These are phyloP conservation scores for Tricladium varicosporioides DNA, from an alignment of 2,329 filamentous ascomycete genomes.

Conservation along the genomic window DNA sequence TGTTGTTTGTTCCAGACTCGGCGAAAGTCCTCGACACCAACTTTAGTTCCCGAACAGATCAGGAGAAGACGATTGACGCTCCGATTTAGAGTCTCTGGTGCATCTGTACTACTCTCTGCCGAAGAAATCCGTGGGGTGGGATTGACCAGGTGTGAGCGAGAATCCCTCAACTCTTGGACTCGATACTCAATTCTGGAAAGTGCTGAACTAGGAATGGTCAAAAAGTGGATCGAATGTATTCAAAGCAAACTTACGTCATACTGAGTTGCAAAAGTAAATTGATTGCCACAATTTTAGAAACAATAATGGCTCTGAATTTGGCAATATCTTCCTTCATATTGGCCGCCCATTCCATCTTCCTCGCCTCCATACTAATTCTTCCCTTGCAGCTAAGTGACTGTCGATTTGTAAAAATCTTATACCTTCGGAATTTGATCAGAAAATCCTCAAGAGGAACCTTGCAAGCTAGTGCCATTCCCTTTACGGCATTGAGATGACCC, in stretches of 20 bases:
- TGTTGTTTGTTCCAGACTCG: background rate
- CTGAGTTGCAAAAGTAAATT: background rate
- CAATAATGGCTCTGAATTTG: conserved; percentile 5
- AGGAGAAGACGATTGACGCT: background rate
- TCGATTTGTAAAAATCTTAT: background rate
- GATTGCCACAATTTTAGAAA: conserved; percentile 3
- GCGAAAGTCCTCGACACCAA: background rate
- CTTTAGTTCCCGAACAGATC: background rate
- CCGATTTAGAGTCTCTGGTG: too few relatives aligned
- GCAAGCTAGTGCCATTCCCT: conserved; percentile 4
- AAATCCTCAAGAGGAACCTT: background rate
- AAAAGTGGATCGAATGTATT: too few relatives aligned
- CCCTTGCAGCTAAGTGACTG: background rate
- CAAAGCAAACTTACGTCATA: background rate
- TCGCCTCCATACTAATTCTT: background rate
- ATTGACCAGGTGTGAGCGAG: too few relatives aligned
- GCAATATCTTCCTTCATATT: background rate
- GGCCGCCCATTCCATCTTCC: conserved; percentile 2
- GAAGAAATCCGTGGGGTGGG: too few relatives aligned
- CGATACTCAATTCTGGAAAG: too few relatives aligned
- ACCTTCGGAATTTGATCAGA: background rate
- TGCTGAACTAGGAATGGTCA: too few relatives aligned
- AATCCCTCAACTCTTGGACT: too few relatives aligned
- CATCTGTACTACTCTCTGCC: too few relatives aligned
- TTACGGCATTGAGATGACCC: conserved; percentile 3